Base-by-base conservation (phyloP, 345 rosid genomes). In the Brassica juncea region DNA sequence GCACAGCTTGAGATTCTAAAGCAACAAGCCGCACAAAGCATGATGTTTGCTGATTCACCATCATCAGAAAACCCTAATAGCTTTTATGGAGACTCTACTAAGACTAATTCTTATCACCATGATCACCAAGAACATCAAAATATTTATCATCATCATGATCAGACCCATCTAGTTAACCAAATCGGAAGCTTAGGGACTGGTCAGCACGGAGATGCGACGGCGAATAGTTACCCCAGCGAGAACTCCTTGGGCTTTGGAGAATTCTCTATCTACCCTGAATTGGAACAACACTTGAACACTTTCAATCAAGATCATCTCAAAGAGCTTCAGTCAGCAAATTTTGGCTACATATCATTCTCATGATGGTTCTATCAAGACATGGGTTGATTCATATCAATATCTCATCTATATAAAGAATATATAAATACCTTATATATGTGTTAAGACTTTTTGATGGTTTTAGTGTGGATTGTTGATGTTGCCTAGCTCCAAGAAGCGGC, bases 1-100 rank as follows among this genome's bases (percentile, higher is more conserved):
- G 86, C 93, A 72, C 94, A 94, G 32, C 90, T 94, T 66, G 92
- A 93, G 82, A 88, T 84, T 80, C 88, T 94, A 49, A 90, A 89
- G 84, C 94, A 94, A 76, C 93, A 90, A 82, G 92, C 94, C 49
- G 84, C 88, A 63, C 93, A 90, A 79, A 85, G 66, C 78, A 77
- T 87, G 75, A 21, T 82, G 19, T 73, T 80, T 74, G 81, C 83
- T 80, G 85, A 88, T 83, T 87, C 84, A 34, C 68, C 85, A 34
- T 67, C 83, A 78, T 80, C 76, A 64, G 76, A 58, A 80, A 89
- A 86, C 88, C 91, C 92, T 88, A 88, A 70, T 70, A 32, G 67
- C 62, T 77, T 82, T 75, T 84, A 84, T 15, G 83, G n/a, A 85
- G 84, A 77, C 73, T 35, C 79, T 55, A 42, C 64, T 2, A 79